Conservation (phyloP, 2,329 filamentous ascomycete genomes). For the Aspergillus fijiensis region DNA sequence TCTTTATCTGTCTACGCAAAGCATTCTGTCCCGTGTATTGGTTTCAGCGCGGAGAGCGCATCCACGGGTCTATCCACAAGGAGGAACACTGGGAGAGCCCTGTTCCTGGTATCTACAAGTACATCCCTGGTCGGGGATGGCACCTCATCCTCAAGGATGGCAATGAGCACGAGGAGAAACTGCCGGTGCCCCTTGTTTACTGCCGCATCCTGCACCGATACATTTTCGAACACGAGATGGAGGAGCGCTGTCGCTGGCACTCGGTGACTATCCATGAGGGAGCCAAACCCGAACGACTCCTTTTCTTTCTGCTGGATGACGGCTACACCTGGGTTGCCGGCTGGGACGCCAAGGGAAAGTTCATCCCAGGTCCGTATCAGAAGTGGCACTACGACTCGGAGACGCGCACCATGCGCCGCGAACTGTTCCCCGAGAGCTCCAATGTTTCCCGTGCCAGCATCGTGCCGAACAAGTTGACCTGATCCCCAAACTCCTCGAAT, state of each 20-base stretch:
- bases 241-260: slow-evolving; percentile 47
- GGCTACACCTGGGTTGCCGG: slow-evolving; percentile 51
- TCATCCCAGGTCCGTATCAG: slow-evolving; percentile 52
- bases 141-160: slow-evolving; percentile 47
- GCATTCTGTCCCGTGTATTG: slow-evolving; percentile 51
- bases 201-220: slow-evolving; percentile 51
- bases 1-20: slow-evolving; percentile 51
- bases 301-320: slow-evolving; percentile 53
- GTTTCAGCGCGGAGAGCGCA: slow-evolving; percentile 45
- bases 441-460: slow-evolving; percentile 39
- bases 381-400: slow-evolving; percentile 49
- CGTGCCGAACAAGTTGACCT: slow-evolving; percentile 30
- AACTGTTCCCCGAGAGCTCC: slow-evolving; percentile 34
- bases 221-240: slow-evolving; percentile 50
- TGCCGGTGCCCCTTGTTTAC: slow-evolving; percentile 44
- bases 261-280: slow-evolving; percentile 39
- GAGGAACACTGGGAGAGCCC: slow-evolving; percentile 52
- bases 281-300: slow-evolving; percentile 39
- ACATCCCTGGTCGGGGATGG: slow-evolving; percentile 52
- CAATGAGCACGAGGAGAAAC: slow-evolving; percentile 34
- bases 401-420: slow-evolving; percentile 37
- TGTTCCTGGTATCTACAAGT: slow-evolving; percentile 51
- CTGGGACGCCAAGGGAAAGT: slow-evolving; percentile 51
- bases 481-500: slow-evolving; percentile 5
- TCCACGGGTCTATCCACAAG: slow-evolving; percentile 40